Percentiles rank a stretch among this genome's conserved stretches.
Conservation (phyloP, 2,329 filamentous ascomycete genomes). For the Stemphylium vesicarium region DNA sequence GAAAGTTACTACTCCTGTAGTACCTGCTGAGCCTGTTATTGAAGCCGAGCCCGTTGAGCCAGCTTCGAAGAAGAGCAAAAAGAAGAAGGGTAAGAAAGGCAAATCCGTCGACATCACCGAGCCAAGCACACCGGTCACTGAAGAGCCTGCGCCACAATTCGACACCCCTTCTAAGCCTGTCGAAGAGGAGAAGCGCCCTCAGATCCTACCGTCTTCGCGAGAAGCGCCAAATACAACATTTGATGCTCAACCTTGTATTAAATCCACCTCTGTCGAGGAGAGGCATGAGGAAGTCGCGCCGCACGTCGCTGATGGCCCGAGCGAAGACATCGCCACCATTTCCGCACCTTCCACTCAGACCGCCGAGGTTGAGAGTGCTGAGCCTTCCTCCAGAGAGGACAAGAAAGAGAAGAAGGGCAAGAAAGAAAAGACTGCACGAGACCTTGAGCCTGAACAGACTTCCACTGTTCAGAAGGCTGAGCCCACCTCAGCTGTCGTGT, state of each 20-base stretch:
- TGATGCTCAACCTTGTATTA: neutral
- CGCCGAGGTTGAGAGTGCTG: slow-evolving; percentile 9
- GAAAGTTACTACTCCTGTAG: slow-evolving; percentile 2
- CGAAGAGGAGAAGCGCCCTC: slow-evolving; percentile 3
- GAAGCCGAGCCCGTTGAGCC: slow-evolving; percentile 14
- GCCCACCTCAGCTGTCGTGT: neutral
- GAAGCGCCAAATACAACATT: neutral
- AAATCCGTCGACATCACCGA: slow-evolving; percentile 19
- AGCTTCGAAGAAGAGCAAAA: slow-evolving; percentile 29
- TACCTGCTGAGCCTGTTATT: neutral
- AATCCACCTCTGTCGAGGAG: neutral
- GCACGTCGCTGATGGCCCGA: neutral
- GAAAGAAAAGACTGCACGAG: slow-evolving; percentile 16
- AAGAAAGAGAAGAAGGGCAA: slow-evolving; percentile 29
- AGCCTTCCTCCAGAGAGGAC: slow-evolving; percentile 20
- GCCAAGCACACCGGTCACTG: slow-evolving; percentile 10
- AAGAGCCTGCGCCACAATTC: slow-evolving; percentile 11
- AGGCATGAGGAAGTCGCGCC: neutral
- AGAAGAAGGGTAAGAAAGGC: slow-evolving; percentile 35
- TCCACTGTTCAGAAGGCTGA: neutral
- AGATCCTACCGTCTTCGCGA: neutral
- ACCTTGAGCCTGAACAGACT: slow-evolving; percentile 1
- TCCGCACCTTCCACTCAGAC: slow-evolving; percentile 1
- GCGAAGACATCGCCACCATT: slow-evolving; percentile 1
- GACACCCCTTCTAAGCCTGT: slow-evolving; percentile 5